Evolutionary conservation across 805 yeast species (phyloP).

Genomic region (Torulaspora quercuum): DNA sequence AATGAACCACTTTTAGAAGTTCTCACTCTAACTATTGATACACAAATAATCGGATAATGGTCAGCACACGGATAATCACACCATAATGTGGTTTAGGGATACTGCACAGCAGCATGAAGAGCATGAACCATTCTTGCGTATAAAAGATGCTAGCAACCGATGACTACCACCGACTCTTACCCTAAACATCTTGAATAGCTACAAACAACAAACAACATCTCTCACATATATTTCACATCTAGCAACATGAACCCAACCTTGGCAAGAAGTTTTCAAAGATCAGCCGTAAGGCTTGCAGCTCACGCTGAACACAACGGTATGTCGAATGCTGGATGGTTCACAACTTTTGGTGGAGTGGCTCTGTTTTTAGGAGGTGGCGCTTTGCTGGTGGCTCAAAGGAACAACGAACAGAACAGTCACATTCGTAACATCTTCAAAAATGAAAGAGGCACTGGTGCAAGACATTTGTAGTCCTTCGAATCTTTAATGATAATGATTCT

Average conservation of each 20-base stretch:
- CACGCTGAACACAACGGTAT: conserved; percentile 8
- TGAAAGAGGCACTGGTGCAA: conserved; percentile 15
- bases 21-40: no score
- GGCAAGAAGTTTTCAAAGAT: conserved; percentile 18
- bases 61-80: no score
- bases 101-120: no score
- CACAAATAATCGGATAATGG: no score
- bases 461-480: conserved; percentile 2
- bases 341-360: conserved; percentile 17
- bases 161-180: no score
- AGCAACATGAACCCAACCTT: conserved; percentile 21
- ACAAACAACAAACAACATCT: no score
- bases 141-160: no score
- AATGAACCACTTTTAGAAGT: conserved; percentile 1
- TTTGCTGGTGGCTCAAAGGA: conserved; percentile 14
- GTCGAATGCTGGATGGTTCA: conserved; percentile 15
- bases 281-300: conserved; percentile 15
- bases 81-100: no score
- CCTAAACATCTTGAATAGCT: no score
- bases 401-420: conserved; percentile 16
- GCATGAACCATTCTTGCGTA: no score
- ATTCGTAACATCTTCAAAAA: conserved; percentile 19
- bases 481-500: background rate
- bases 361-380: conserved; percentile 17
- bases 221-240: background rate